Evolutionary conservation across 2,329 filamentous ascomycete genomes (phyloP), one percentile per base, ranked within the genome.

Genomic region (Colletotrichum agaves): DNA sequence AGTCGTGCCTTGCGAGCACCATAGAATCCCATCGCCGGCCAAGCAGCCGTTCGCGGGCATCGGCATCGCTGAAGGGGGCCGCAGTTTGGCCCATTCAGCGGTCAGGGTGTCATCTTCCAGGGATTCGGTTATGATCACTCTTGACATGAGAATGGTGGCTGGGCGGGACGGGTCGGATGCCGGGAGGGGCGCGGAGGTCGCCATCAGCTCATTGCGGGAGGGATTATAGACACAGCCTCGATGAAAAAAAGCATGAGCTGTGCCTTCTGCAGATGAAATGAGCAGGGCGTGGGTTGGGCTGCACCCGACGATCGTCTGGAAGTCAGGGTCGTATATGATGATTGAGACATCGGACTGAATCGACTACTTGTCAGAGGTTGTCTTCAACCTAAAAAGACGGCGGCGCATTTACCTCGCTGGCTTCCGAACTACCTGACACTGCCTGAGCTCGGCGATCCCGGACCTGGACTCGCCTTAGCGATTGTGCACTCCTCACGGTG

Each of bases 141-240:
- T 78, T 5, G 83, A 85, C 64, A 85, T 84, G 33, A 85, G 75
- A 23, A 85, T 77, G 0, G 78, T 74, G 8, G 83, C 81, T 2
- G 79, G 73, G 43, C 77, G 74, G 1, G 81, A 77, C 57, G 76
- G 78, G 52, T 72, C 76, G 0, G 72, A 72, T 2, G 79, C 74
- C 49, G 79, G 76, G 7, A 85, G 75, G 4, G 83, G 76, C 66
- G 78, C 78, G 27, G 83, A 85, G 5, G 81, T 85, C 17, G 78
- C 73, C 69, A 81, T 85, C 19, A 86, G 75, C 69, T 84, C 81
- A 33, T 81, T 79, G 23, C 76, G 71, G 8, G 75, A 71, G 4
- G 76, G 73, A 5, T 81, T 39, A 70, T 80, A 83, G 33, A 81
- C 79, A 63, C 82, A 84, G 5, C 79, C 82, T 53, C 78, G 77